Base-by-base conservation (phyloP, 352 stramenopile species). In the Phytophthora pini region DNA sequence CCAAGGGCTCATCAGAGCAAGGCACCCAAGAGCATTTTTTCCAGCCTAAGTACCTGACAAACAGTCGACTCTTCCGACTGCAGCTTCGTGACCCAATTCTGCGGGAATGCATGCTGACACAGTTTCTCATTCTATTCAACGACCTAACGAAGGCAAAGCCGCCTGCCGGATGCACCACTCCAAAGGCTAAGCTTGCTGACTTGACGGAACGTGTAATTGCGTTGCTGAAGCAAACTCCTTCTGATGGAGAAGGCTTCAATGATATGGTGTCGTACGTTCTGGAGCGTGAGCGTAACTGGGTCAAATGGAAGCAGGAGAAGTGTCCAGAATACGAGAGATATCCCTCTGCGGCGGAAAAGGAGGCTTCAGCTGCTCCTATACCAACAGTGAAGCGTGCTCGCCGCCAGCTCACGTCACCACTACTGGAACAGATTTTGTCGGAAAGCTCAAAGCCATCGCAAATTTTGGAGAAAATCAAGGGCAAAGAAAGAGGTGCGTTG, bases 11-110 rank as follows among this genome's bases (percentile, higher is more conserved):
- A 34, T 54, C 36, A 32, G 59, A 73, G 12, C 57, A 64, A 13
- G 31, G 36, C 2, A 57, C 61, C 4, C 80, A 90, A 15, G 86
- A 93, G 31, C 84, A 92, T 44, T 98, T 96, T 61, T 97, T 97
- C 56, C 88, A 95, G 74, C 88, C 89, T 39, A 98, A 98, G 71
- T 98, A 98, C 71, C 68, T 98, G 29, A 97, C 90, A 20, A 98
- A 94, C 66, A 97, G 89, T 57, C 86, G 92, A 10, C 80, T 98
- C 1, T 95, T 98, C 47, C 84, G 88, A 32, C 83, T 98, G 11
- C 92, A 98, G 73, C 70, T 98, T 38, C 88, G 88, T 39, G 92
- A 98, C 67, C 90, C 92, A 34, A 92, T 95, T 53, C 58, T 98
- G 41, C 84, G 92, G 5, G 84, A 97, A 64, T 90, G 90, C 68